phyloP scores from a whole-genome alignment of 768 basidiomycete genomes.

The Lactifluus echinatus region DNA sequence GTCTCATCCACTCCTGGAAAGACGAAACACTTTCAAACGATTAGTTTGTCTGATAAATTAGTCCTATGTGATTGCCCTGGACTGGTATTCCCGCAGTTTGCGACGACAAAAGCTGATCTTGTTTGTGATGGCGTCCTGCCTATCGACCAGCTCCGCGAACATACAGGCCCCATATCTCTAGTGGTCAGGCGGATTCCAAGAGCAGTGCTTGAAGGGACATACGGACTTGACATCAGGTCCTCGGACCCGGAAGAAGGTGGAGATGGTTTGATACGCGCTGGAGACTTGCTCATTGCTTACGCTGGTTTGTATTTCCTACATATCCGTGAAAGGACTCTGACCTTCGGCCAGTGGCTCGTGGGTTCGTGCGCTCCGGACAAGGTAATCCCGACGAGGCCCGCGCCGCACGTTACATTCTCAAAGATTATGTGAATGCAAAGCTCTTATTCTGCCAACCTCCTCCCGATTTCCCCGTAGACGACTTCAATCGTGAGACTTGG shows the following conservation, averaged over 20 bases:
- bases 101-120: constrained; percentile 90
- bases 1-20: constrained; percentile 97
- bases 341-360: constrained; percentile 64
- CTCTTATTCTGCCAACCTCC: constrained; percentile 87
- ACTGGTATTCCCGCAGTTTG: constrained; percentile 96
- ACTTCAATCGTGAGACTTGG: constrained; percentile 70
- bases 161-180: constrained; percentile 76
- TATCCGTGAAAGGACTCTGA: constrained; percentile 1
- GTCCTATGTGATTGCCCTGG: constrained; percentile 96
- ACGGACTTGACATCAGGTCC: constrained; percentile 72
- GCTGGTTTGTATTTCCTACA: constrained; percentile 59
- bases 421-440: constrained; percentile 95
- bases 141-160: constrained; percentile 93
- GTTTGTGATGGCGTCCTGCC: constrained; percentile 96
- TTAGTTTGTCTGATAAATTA: constrained; percentile 81
- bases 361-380: constrained; percentile 87
- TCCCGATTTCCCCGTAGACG: constrained; percentile 53
- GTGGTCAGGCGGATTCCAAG: constrained; percentile 73
- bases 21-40: constrained; percentile 99
- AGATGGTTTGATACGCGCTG: constrained; percentile 60
- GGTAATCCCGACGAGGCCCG: constrained; percentile 97
- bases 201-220: constrained; percentile 79
- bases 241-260: constrained; percentile 73
- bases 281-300: constrained; percentile 79
- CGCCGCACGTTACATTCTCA: constrained; percentile 84